These are phyloP conservation scores for Berkeleyomyces basicola DNA, from an alignment of 2,329 filamentous ascomycete genomes.

Conservation along the genomic window DNA sequence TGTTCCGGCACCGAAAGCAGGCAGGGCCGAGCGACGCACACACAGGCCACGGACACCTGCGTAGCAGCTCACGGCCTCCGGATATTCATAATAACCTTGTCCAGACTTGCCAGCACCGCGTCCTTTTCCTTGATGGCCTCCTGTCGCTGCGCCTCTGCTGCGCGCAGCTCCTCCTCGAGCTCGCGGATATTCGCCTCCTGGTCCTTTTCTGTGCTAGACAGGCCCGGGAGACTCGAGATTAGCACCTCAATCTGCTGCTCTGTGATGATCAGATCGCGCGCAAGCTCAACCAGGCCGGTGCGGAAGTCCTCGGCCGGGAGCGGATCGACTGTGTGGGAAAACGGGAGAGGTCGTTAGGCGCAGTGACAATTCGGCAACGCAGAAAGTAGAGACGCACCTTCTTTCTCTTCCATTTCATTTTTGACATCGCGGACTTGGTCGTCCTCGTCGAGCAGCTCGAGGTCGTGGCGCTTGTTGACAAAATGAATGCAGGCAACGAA, in stretches of 20 bases:
- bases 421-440: constrained; percentile 45
- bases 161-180: constrained; percentile 47
- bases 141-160: constrained; percentile 43
- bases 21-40: background rate
- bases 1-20: background rate
- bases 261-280: constrained; percentile 59
- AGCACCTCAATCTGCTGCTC: constrained; percentile 70
- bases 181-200: constrained; percentile 52
- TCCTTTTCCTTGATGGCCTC: constrained; percentile 49
- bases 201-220: constrained; percentile 62
- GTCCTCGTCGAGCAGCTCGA: constrained; percentile 38
- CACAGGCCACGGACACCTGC: background rate
- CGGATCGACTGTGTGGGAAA: constrained; percentile 35
- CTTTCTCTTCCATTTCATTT: constrained; percentile 33
- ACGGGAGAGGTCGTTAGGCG: background rate
- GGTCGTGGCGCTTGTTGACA: constrained; percentile 51
- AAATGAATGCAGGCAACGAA: constrained; percentile 52
- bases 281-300: constrained; percentile 53
- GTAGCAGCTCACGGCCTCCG: constrained; percentile 35
- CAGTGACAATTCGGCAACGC: too few species aligned
- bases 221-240: constrained; percentile 56
- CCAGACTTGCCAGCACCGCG: constrained; percentile 41
- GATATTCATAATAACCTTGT: constrained; percentile 43
- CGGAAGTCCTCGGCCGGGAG: constrained; percentile 48
- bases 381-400: constrained; percentile 24